Conservation (phyloP, 2,329 filamentous ascomycete genomes). For the Cryphonectria naterciae region DNA sequence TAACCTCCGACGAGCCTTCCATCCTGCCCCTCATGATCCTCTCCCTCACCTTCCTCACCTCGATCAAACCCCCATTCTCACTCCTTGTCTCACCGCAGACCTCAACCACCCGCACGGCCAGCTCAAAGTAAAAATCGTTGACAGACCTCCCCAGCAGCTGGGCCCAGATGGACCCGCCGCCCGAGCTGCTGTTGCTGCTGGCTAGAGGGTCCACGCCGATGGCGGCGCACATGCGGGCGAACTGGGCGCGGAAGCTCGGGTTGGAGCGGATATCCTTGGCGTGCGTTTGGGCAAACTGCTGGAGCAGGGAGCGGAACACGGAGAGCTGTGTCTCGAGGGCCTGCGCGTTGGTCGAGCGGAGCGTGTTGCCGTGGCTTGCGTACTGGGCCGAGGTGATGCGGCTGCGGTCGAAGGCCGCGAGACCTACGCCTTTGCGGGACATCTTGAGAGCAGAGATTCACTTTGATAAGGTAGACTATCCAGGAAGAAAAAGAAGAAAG, state of each 20-base stretch:
- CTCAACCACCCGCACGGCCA: constrained; percentile 94
- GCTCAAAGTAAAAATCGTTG: constrained; percentile 98
- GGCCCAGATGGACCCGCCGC: constrained; percentile 79
- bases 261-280: constrained; percentile 95
- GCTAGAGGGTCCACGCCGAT: constrained; percentile 95
- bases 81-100: constrained; percentile 82
- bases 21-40: constrained; percentile 73
- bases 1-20: constrained; percentile 78
- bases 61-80: constrained; percentile 92
- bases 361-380: constrained; percentile 82
- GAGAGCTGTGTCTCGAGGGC: constrained; percentile 91
- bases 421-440: constrained; percentile 83
- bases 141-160: constrained; percentile 89
- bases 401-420: constrained; percentile 86
- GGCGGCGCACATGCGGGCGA: constrained; percentile 96
- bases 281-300: constrained; percentile 94
- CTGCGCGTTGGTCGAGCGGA: constrained; percentile 82
- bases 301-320: constrained; percentile 92
- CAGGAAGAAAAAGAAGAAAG: neutral
- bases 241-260: constrained; percentile 92
- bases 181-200: constrained; percentile 56
- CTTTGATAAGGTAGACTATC: neutral
- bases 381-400: constrained; percentile 87
- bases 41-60: constrained; percentile 78
- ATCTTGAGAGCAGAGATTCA: constrained; percentile 42